phyloP scores from a whole-genome alignment of 345 rosid genomes.

The Hibiscus tridactylites region DNA sequence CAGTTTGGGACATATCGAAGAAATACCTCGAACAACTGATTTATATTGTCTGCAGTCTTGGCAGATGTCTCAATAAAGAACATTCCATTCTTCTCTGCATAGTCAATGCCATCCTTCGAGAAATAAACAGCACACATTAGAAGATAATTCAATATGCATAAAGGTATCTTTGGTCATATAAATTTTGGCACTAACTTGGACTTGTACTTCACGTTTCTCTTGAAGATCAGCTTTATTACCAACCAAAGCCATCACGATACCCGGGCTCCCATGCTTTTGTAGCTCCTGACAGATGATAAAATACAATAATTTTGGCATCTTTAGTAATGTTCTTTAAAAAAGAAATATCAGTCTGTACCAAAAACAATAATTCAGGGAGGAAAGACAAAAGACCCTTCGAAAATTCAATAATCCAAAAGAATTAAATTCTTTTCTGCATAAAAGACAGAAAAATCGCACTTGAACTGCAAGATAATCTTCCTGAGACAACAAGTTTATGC shows the following conservation, averaged over 20 bases:
- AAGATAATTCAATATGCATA: conserved; percentile 1
- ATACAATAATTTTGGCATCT: not conserved
- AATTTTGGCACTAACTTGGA: conserved; percentile 42
- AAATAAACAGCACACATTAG: conserved; percentile 7
- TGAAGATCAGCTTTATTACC: conserved; percentile 97
- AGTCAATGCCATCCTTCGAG: conserved; percentile 75
- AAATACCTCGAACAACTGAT: conserved; percentile 79
- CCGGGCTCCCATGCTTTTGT: conserved; percentile 95
- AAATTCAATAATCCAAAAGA: not conserved
- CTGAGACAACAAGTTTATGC: not conserved
- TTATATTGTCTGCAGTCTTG: conserved; percentile 93
- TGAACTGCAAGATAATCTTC: not conserved
- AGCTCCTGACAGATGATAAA: conserved; percentile 59
- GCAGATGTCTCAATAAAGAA: conserved; percentile 98
- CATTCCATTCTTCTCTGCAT: conserved; percentile 96
- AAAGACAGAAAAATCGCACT: not conserved
- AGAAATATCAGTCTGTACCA: not conserved
- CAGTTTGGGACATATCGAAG: not conserved
- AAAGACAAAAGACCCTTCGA: not conserved
- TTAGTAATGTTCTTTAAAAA: not conserved
- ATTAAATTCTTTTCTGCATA: not conserved
- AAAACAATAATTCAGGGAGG: not conserved
- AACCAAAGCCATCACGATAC: conserved; percentile 91
- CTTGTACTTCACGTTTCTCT: conserved; percentile 70
- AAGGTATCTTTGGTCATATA: not conserved